phyloP scores from a whole-genome alignment of 2,329 filamentous ascomycete species.

The Fusarium papillatum region DNA sequence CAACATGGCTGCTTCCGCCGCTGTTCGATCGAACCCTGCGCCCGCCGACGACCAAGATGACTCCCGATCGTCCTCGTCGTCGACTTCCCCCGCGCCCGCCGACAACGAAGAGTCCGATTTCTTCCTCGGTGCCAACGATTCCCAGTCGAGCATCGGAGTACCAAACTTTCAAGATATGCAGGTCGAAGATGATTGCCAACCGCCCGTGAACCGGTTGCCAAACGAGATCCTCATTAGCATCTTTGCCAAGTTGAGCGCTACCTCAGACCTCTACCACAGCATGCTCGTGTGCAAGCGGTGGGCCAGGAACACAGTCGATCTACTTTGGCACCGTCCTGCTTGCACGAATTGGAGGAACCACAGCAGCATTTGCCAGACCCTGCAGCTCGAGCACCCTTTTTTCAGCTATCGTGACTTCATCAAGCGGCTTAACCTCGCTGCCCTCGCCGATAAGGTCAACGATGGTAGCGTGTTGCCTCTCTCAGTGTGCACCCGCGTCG shows the following conservation, averaged over 20 bases:
- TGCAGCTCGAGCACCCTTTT: constrained; percentile 79
- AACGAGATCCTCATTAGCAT: constrained; percentile 96
- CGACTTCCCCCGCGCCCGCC: constrained; percentile 80
- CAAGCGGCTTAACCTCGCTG: constrained; percentile 90
- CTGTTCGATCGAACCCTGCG: constrained; percentile 36
- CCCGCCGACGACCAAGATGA: constrained; percentile 60
- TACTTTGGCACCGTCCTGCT: constrained; percentile 94
- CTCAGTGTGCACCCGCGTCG: constrained; percentile 87
- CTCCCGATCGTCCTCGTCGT: constrained; percentile 75
- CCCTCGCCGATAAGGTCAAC: constrained; percentile 80
- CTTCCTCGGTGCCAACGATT: constrained; percentile 91
- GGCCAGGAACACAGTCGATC: constrained; percentile 92
- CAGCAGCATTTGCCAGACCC: constrained; percentile 82
- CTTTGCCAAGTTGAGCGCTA: constrained; percentile 84
- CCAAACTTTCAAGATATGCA: constrained; percentile 83
- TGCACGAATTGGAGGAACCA: constrained; percentile 91
- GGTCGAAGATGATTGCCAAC: constrained; percentile 76
- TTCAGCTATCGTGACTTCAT: constrained; percentile 94
- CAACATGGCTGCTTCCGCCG: constrained; percentile 41
- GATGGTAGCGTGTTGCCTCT: constrained; percentile 91
- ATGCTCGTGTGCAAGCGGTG: constrained; percentile 96
- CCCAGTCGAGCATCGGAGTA: constrained; percentile 89
- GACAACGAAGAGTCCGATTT: constrained; percentile 96
- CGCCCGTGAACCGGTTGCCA: constrained; percentile 88
- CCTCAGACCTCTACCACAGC: constrained; percentile 85